Conservation (phyloP, 352 stramenopile species). For the Phytopythium cucurbitacearum region DNA sequence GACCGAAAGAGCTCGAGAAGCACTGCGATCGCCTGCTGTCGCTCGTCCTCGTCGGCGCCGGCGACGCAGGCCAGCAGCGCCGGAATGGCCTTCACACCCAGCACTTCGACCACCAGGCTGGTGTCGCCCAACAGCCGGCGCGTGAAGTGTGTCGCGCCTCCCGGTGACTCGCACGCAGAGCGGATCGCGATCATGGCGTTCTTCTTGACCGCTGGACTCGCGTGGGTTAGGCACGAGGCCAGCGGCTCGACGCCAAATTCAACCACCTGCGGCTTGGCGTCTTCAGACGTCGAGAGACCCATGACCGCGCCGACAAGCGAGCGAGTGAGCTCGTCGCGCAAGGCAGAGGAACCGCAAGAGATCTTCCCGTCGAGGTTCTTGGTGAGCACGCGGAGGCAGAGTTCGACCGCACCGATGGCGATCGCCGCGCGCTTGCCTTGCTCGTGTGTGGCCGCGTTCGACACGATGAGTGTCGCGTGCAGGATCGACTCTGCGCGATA, state of each 20-base stretch:
- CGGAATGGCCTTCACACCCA: slow-evolving; percentile 42
- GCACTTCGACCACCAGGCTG: slow-evolving; percentile 43
- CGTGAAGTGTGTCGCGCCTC: slow-evolving; percentile 35
- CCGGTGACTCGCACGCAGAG: slow-evolving; percentile 55
- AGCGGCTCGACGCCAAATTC: slow-evolving; percentile 70
- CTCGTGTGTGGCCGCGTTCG: slow-evolving; percentile 47
- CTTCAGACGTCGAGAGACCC: slow-evolving; percentile 60
- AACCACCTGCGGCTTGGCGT: slow-evolving; percentile 62
- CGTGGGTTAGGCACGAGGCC: slow-evolving; percentile 48
- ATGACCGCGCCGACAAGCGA: slow-evolving; percentile 55
- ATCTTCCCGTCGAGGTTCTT: slow-evolving; percentile 47
- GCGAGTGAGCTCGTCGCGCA: slow-evolving; percentile 44
- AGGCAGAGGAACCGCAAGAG: slow-evolving; percentile 14
- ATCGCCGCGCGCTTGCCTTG: slow-evolving; percentile 54
- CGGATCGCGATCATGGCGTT: slow-evolving; percentile 62
- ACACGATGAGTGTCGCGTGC: slow-evolving; percentile 35
- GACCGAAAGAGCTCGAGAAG: slow-evolving; percentile 24
- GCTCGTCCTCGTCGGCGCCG: slow-evolving; percentile 41
- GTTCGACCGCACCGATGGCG: slow-evolving; percentile 38
- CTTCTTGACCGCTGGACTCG: slow-evolving; percentile 22
- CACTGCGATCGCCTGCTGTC: slow-evolving; percentile 29
- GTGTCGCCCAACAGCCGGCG: slow-evolving; percentile 32
- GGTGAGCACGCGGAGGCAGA: slow-evolving; percentile 43
- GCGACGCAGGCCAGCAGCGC: slow-evolving; percentile 37
- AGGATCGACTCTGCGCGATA: slow-evolving; percentile 41